phyloP scores from a whole-genome alignment of 2,329 filamentous ascomycete genomes.

The Pestalotiopsis sp. region DNA sequence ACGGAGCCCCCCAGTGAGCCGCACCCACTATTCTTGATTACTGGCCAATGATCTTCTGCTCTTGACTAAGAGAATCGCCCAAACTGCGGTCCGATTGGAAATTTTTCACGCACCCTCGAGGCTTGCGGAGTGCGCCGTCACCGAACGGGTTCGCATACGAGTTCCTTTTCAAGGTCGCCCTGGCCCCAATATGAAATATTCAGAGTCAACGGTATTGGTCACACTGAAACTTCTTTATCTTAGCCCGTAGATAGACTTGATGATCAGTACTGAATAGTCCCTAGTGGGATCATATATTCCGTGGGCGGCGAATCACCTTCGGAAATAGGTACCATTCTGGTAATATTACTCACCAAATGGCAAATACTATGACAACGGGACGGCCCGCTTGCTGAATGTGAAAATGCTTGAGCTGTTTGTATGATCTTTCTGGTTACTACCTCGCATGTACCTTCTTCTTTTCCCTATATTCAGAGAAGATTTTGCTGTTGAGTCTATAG shows the following conservation, averaged over 20 bases:
- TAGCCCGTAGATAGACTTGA: neutral
- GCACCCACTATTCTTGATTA: neutral
- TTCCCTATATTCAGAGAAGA: too few relatives aligned
- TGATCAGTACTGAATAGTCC: neutral
- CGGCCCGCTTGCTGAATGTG: neutral
- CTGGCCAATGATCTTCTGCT: neutral
- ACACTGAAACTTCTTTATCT: neutral
- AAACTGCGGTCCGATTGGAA: conserved; percentile 12
- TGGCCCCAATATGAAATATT: neutral
- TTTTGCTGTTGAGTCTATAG: too few relatives aligned
- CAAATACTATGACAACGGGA: neutral
- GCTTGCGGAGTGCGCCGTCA: conserved; percentile 4
- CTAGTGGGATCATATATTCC: neutral
- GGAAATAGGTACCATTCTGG: neutral
- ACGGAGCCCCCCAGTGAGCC: neutral
- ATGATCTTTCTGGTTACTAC: too few relatives aligned
- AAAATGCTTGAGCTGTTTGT: neutral
- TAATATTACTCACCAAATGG: neutral
- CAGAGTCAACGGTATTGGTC: conserved; percentile 6
- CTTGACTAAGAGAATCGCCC: conserved; percentile 15
- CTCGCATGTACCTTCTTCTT: too few relatives aligned
- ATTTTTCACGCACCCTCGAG: neutral
- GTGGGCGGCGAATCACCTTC: neutral
- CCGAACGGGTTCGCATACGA: conserved; percentile 5
- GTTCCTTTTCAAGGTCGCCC: conserved; percentile 4